phyloP scores from a whole-genome alignment of 495 filamentous ascomycete genomes.

The Hypoxylon subgilvum region DNA sequence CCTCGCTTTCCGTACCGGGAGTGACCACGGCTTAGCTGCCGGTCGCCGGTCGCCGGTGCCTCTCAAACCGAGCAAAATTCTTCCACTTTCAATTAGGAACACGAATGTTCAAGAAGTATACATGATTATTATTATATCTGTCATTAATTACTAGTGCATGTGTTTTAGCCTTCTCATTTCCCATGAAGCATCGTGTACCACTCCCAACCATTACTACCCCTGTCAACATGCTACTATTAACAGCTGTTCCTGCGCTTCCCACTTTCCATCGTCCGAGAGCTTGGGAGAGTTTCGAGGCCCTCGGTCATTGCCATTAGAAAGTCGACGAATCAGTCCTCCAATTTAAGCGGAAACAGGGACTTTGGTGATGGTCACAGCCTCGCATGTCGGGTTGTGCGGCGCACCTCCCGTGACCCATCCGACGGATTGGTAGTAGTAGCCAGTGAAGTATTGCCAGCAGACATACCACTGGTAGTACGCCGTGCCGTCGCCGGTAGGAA shows the following conservation, averaged over 20 bases:
- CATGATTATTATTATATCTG: slow-evolving; percentile 9
- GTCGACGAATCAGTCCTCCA: background rate
- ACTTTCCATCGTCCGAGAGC: background rate
- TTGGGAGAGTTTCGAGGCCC: background rate
- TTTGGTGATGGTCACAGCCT: slow-evolving; percentile 51
- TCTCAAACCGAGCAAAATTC: too few species aligned
- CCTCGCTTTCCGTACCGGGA: too few species aligned
- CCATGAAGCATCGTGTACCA: background rate
- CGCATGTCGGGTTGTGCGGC: slow-evolving; percentile 64
- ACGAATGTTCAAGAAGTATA: background rate
- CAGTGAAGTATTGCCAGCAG: slow-evolving; percentile 57
- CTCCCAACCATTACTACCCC: background rate
- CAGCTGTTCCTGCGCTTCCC: background rate
- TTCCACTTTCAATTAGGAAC: too few species aligned
- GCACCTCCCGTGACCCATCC: slow-evolving; percentile 53
- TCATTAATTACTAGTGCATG: slow-evolving; percentile 2
- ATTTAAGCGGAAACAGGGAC: slow-evolving; percentile 8
- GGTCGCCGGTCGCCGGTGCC: too few species aligned
- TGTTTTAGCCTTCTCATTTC: background rate
- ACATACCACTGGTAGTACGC: slow-evolving; percentile 56
- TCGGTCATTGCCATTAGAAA: slow-evolving; percentile 7
- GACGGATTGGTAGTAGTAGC: slow-evolving; percentile 59
- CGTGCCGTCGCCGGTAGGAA: slow-evolving; percentile 10
- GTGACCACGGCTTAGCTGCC: too few species aligned
- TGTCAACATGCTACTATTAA: background rate